Percentiles rank a stretch among this genome's conserved stretches.
phyloP scores from a whole-genome alignment of 1,139 yeast species.

The Sugiyamaella japonica region DNA sequence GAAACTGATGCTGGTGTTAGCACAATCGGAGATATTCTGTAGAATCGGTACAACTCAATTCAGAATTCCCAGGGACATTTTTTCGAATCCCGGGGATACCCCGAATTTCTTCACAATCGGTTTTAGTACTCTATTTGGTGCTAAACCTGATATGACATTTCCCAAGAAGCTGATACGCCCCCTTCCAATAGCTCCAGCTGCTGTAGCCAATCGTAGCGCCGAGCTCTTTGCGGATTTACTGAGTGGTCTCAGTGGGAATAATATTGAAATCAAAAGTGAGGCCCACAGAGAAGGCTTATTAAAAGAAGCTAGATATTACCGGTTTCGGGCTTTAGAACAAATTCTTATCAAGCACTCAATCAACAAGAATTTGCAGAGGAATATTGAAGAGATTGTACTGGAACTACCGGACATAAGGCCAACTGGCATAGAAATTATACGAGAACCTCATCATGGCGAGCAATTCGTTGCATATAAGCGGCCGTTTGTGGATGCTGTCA shows the following conservation, averaged over 20 bases:
- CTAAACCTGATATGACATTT: slow-evolving; percentile 44
- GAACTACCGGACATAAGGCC: slow-evolving; percentile 26
- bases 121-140: slow-evolving; percentile 51
- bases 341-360: slow-evolving; percentile 56
- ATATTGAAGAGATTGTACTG: slow-evolving; percentile 57
- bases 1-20: slow-evolving; percentile 52
- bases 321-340: slow-evolving; percentile 76
- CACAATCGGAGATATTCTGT: slow-evolving; percentile 57
- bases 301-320: slow-evolving; percentile 72
- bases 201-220: slow-evolving; percentile 55
- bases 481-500: slow-evolving; percentile 55
- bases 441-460: slow-evolving; percentile 2
- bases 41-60: slow-evolving; percentile 63
- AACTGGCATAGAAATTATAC: slow-evolving; percentile 9
- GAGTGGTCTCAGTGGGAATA: slow-evolving; percentile 56
- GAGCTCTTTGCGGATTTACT: slow-evolving; percentile 61
- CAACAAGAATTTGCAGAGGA: slow-evolving; percentile 51
- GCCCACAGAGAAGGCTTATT: slow-evolving; percentile 56
- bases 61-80: slow-evolving; percentile 55
- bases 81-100: slow-evolving; percentile 60
- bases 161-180: slow-evolving; percentile 59
- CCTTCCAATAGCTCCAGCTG: slow-evolving; percentile 67
- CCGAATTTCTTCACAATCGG: slow-evolving; percentile 78
- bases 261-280: slow-evolving; percentile 49
- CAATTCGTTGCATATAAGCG: slow-evolving; percentile 49